Percentiles rank a stretch among this genome's conserved stretches.
Conservation (phyloP, 1,284 basidiomycete genomes). For the Malassezia restricta region DNA sequence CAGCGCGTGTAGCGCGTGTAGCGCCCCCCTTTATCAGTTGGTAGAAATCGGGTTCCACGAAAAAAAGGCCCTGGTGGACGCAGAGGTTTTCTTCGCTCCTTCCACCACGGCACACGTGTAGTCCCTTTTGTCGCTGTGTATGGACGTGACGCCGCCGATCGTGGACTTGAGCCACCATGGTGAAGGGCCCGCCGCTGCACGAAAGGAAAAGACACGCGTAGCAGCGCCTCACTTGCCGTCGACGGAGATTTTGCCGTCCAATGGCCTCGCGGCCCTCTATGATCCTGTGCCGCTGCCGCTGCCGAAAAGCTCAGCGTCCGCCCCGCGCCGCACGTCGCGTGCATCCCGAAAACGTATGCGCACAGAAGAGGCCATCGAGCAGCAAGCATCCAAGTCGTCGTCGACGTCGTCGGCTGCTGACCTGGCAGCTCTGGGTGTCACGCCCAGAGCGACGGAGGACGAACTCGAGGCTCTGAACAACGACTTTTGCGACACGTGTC, state of each 20-base stretch:
- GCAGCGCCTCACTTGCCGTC: neutral
- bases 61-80: neutral
- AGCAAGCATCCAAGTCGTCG: neutral
- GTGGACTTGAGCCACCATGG: neutral
- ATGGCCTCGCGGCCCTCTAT: neutral
- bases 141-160: neutral
- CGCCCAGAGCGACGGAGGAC: constrained; percentile 1
- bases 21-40: constrained; percentile 9
- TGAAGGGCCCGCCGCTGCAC: neutral
- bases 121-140: neutral
- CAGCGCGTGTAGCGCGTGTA: neutral
- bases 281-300: neutral
- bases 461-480: constrained; percentile 55
- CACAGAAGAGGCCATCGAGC: neutral
- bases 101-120: neutral
- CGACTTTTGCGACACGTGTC: constrained; percentile 85
- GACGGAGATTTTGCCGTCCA: constrained; percentile 4
- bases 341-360: neutral
- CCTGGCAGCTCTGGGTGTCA: neutral
- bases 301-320: neutral
- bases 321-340: neutral
- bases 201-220: neutral
- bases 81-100: neutral
- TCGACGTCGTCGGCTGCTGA: neutral
- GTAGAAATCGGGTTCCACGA: neutral